phyloP scores from a whole-genome alignment of 2,329 filamentous ascomycete species.

The Paraphoma chrysanthemicola region DNA sequence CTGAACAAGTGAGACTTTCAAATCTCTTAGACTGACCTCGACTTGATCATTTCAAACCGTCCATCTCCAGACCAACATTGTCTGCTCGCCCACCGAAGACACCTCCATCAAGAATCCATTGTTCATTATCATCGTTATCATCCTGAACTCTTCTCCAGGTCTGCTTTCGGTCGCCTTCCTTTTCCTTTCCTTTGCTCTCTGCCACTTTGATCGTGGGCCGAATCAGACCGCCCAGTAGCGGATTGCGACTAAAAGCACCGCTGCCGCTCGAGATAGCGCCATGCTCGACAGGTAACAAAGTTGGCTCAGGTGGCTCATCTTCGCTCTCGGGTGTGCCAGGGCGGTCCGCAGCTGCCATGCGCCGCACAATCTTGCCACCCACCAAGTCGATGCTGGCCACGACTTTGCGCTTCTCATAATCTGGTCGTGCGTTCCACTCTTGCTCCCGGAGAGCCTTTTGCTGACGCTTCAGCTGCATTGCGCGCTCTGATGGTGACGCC shows the following conservation, averaged over 20 bases:
- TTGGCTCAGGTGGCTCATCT: constrained; percentile 51
- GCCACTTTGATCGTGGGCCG: constrained; percentile 63
- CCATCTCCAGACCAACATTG: constrained; percentile 23
- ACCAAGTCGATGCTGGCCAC: constrained; percentile 86
- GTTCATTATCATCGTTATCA: constrained; percentile 61
- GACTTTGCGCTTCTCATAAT: constrained; percentile 86
- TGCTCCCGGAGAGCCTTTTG: constrained; percentile 83
- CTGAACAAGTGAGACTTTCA: too few relatives aligned
- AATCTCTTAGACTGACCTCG: too few relatives aligned
- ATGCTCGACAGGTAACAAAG: constrained; percentile 39
- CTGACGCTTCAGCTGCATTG: constrained; percentile 82
- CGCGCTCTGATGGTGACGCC: constrained; percentile 83
- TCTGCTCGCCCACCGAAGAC: constrained; percentile 48
- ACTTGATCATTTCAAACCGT: constrained; percentile 7
- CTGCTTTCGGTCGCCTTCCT: constrained; percentile 45
- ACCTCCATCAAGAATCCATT: constrained; percentile 61
- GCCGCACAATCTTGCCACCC: constrained; percentile 76
- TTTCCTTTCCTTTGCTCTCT: constrained; percentile 61
- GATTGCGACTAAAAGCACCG: constrained; percentile 73
- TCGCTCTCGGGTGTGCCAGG: constrained; percentile 60
- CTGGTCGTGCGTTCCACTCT: constrained; percentile 83
- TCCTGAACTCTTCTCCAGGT: constrained; percentile 61
- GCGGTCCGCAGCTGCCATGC: constrained; percentile 67
- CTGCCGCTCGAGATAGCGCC: constrained; percentile 41
- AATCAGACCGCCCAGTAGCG: constrained; percentile 69